A percentile compares a stretch with the other conserved stretches of the same genome.
phyloP scores from a whole-genome alignment of 768 basidiomycete species.

The Suillus sp. region DNA sequence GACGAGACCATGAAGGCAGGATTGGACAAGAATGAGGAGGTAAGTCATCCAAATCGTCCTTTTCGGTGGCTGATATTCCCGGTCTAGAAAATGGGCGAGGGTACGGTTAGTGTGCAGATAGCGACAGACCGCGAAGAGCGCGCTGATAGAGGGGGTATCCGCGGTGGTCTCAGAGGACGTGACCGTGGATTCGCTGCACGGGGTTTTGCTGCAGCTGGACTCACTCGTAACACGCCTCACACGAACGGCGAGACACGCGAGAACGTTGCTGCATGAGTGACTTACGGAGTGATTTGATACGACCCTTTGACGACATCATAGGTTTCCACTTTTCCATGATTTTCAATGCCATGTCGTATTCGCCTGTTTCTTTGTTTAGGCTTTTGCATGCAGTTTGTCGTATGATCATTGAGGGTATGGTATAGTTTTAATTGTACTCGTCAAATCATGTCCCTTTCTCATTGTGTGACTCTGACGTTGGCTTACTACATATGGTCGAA shows the following conservation, averaged over 20 bases:
- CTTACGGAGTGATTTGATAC: slow-evolving; percentile 21
- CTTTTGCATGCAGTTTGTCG: slow-evolving; percentile 5
- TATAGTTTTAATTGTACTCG: slow-evolving; percentile 3
- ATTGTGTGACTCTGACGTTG: not conserved
- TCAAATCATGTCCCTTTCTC: slow-evolving; percentile 1
- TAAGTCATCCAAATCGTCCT: slow-evolving; percentile 34
- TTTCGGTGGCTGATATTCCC: slow-evolving; percentile 16
- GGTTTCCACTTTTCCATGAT: slow-evolving; percentile 13
- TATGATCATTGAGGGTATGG: slow-evolving; percentile 9
- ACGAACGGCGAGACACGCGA: slow-evolving; percentile 31
- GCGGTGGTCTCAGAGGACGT: slow-evolving; percentile 58
- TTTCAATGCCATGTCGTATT: not conserved
- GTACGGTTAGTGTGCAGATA: slow-evolving; percentile 65
- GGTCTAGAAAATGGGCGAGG: slow-evolving; percentile 69
- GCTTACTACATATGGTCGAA: not conserved
- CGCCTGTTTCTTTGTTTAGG: slow-evolving; percentile 4
- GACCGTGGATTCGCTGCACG: slow-evolving; percentile 61
- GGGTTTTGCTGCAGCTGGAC: slow-evolving; percentile 69
- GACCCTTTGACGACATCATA: slow-evolving; percentile 21
- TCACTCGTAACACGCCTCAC: slow-evolving; percentile 42
- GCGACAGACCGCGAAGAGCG: slow-evolving; percentile 58
- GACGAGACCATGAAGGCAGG: slow-evolving; percentile 85
- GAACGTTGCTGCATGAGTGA: slow-evolving; percentile 27
- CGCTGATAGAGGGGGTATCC: slow-evolving; percentile 37
- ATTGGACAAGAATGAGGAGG: slow-evolving; percentile 72